phyloP scores from a whole-genome alignment of 2,329 filamentous ascomycete species.

The Colletotrichum nymphaeae region DNA sequence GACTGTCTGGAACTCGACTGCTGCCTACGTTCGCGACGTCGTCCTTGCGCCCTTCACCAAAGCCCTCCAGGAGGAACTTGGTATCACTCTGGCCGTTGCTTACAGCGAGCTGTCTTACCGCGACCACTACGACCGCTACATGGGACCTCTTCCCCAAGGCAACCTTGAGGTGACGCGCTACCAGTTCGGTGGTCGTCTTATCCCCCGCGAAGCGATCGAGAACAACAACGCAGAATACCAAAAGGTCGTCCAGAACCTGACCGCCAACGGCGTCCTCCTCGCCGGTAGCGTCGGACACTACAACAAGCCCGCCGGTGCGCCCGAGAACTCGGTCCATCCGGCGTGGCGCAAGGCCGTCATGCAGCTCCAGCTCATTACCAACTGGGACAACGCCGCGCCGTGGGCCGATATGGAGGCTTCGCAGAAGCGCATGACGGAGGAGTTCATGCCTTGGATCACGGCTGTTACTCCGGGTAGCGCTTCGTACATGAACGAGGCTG shows the following conservation, averaged over 20 bases:
- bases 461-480: conserved; percentile 54
- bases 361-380: conserved; percentile 44
- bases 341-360: conserved; percentile 50
- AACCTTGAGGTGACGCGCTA: conserved; percentile 46
- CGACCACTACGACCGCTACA: conserved; percentile 49
- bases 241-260: conserved; percentile 44
- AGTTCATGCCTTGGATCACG: conserved; percentile 45
- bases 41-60: conserved; percentile 47
- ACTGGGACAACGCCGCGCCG: conserved; percentile 40
- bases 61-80: conserved; percentile 38
- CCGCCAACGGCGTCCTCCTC: conserved; percentile 43
- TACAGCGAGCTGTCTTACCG: conserved; percentile 44
- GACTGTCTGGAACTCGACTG: conserved; percentile 44
- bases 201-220: conserved; percentile 46
- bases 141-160: conserved; percentile 48
- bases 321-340: conserved; percentile 51
- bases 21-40: conserved; percentile 40
- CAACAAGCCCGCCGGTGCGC: conserved; percentile 41
- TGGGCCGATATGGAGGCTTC: conserved; percentile 41
- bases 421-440: conserved; percentile 45
- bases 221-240: conserved; percentile 43
- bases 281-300: conserved; percentile 47
- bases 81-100: conserved; percentile 39
- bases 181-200: conserved; percentile 50
- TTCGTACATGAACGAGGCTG: conserved; percentile 64